Evolutionary conservation across 2,329 filamentous ascomycete genomes (phyloP), one percentile per base, ranked within the genome.

Genomic region (Paracoccidioides brasiliensis): DNA sequence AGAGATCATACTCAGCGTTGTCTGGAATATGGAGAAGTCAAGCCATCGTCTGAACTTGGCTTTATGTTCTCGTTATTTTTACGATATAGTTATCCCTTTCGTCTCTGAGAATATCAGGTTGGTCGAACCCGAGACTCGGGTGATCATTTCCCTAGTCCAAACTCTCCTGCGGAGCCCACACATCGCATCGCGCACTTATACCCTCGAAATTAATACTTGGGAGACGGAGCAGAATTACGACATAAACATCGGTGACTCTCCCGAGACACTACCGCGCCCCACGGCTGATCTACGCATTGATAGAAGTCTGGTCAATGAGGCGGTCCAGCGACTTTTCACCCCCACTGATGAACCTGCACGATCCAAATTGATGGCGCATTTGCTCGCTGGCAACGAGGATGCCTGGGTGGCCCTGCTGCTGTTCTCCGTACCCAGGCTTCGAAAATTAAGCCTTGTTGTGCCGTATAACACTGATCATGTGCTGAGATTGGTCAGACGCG

Each of bases 1-100:
- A 5, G 57, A 58, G 41, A 32, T 57, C 9, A 28, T 55, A 30
- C 33, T 55, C 9, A 35, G 46, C n/a, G 41, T 58, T 28, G 42
- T 44, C 38, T 9, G 14, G 37, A 22, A 41, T 41, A 33, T 55
- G 37, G 14, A 15, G 10, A 32, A 22, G 9, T n/a, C 22, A 7
- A 33, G 10, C 9, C 28, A 53, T 40, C 22, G 45, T n/a, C 10
- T 55, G 12, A 49, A 45, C 1, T 44, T 58, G n/a, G 46, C 55
- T 37, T 37, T 32, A 4, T 55, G 55, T 49, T 58, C 46, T 44
- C 55, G 43, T n/a, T n/a, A 38, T 35, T 28, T 49, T 42, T 55
- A 53, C 33, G 48, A 57, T 22, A 37, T 55, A n/a, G 12, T 55
- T 33, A 33, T 52, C 7, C 52, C 55, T 22, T 9, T 35, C 1